These are phyloP conservation scores for Trichoderma polysporum DNA, from an alignment of 2,329 filamentous ascomycete genomes.

Conservation along the genomic window DNA sequence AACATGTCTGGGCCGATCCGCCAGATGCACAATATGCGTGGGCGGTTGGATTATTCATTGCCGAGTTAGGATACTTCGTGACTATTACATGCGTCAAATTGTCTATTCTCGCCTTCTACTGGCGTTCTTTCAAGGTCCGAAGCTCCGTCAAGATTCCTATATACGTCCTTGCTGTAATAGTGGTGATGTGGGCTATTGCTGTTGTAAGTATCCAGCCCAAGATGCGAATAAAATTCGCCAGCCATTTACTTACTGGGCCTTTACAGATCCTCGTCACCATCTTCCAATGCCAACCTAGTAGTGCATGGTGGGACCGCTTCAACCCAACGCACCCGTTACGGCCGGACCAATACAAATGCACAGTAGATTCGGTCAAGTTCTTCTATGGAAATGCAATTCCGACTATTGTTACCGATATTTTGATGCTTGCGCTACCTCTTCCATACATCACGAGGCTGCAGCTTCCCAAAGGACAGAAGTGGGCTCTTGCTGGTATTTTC, in stretches of 20 bases:
- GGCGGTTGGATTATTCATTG: constrained; percentile 27
- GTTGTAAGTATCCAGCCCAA: constrained; percentile 23
- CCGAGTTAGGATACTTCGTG: constrained; percentile 26
- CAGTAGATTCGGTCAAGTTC: constrained; percentile 26
- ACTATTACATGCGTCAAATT: constrained; percentile 26
- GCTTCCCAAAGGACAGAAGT: constrained; percentile 27
- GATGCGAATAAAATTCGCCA: neutral
- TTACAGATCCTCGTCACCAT: constrained; percentile 24
- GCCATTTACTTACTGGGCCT: neutral
- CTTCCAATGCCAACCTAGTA: constrained; percentile 25
- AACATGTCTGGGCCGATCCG: constrained; percentile 28
- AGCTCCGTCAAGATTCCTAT: constrained; percentile 26
- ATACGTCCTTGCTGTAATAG: constrained; percentile 21
- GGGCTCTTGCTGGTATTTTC: constrained; percentile 29
- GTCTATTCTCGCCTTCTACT: constrained; percentile 30
- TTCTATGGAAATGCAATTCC: constrained; percentile 33
- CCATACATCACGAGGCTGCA: constrained; percentile 31
- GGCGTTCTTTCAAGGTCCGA: constrained; percentile 27
- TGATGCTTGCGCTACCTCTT: constrained; percentile 32
- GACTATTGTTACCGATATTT: constrained; percentile 30
- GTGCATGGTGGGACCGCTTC: constrained; percentile 26
- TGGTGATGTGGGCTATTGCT: constrained; percentile 25
- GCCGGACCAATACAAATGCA: constrained; percentile 22
- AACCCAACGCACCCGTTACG: constrained; percentile 22
- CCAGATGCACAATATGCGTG: constrained; percentile 24